These are phyloP conservation scores for Leptomonas seymouri DNA, from an alignment of 208 protist species.

Conservation along the genomic window DNA sequence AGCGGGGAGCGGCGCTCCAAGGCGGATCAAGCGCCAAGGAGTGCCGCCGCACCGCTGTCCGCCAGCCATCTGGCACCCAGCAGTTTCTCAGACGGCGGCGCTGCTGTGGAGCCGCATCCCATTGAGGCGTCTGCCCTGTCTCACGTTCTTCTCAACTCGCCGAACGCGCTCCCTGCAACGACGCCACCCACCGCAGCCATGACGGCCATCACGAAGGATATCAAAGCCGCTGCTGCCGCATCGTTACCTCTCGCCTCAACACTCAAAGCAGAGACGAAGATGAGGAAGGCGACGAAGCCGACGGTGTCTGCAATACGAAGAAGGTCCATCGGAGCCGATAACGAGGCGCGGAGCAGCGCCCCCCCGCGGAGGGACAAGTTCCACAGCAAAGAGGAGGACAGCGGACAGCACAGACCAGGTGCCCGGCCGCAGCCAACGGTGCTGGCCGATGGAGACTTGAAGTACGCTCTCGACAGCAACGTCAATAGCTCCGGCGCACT, in stretches of 20 bases:
- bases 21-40: neutral
- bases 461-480: neutral
- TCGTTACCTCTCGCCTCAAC: neutral
- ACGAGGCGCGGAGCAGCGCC: neutral
- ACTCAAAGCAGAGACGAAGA: neutral
- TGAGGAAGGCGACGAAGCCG: neutral
- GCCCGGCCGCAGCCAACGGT: neutral
- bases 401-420: neutral
- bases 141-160: neutral
- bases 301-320: neutral
- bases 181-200: neutral
- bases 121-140: neutral
- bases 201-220: neutral
- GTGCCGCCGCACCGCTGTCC: neutral
- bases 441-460: neutral
- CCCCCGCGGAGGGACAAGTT: neutral
- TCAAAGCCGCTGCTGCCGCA: neutral
- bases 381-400: neutral
- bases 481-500: no score
- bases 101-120: constrained; percentile 21
- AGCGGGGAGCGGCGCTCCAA: neutral
- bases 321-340: neutral
- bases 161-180: neutral
- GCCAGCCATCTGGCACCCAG: neutral
- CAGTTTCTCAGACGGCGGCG: constrained; percentile 19